A percentile compares a stretch with the other conserved stretches of the same genome.
Evolutionary conservation across 352 stramenopile species (phyloP).

Genomic region (Globisporangium solare): DNA sequence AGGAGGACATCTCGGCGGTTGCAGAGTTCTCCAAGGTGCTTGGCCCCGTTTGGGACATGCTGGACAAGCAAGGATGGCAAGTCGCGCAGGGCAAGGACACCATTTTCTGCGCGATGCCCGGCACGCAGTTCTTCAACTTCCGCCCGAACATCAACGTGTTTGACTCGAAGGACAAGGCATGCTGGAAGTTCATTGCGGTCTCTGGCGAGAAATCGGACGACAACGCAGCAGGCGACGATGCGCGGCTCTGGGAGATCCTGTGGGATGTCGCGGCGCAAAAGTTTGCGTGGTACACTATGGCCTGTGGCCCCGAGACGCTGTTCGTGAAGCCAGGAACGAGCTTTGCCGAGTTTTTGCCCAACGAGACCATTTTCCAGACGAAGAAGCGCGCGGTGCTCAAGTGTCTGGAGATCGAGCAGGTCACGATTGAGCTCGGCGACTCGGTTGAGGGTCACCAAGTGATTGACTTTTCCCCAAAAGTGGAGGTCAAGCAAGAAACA

Average conservation of each 20-base stretch:
- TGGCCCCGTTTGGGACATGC: constrained; percentile 32
- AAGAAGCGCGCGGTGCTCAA: constrained; percentile 72
- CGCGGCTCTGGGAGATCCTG: constrained; percentile 52
- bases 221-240: constrained; percentile 22
- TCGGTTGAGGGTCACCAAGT: constrained; percentile 61
- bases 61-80: constrained; percentile 55
- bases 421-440: constrained; percentile 58
- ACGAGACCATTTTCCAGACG: constrained; percentile 79
- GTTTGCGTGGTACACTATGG: constrained; percentile 75
- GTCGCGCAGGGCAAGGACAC: constrained; percentile 53
- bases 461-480: constrained; percentile 38
- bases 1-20: constrained; percentile 21
- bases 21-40: constrained; percentile 49
- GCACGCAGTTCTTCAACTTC: constrained; percentile 79
- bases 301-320: constrained; percentile 60
- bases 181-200: constrained; percentile 69
- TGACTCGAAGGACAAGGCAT: constrained; percentile 70
- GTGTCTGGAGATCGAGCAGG: constrained; percentile 44
- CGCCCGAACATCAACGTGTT: constrained; percentile 82
- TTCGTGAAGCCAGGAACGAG: constrained; percentile 68
- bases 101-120: constrained; percentile 71
- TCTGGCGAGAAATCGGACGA: constrained; percentile 20
- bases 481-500: constrained; percentile 15
- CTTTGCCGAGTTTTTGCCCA: constrained; percentile 66
- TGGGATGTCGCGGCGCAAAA: constrained; percentile 57